Evolutionary conservation across 1,139 yeast genomes (phyloP).

Genomic region (Fermentozyma sake): DNA sequence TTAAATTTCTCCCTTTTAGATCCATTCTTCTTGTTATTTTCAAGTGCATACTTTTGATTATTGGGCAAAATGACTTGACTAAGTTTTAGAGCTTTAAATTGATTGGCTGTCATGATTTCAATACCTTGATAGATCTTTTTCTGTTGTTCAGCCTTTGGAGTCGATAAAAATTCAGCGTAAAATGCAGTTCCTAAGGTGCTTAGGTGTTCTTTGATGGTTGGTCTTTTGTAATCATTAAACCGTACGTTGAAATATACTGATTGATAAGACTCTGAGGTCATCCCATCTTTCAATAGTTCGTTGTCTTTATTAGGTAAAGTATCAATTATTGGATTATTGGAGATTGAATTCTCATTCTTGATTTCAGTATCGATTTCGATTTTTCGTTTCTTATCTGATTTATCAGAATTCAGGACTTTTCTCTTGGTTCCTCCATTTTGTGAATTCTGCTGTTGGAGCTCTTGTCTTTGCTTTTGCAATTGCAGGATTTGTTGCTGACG

Average conservation of each 20-base stretch:
- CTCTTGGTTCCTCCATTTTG: slow-evolving; percentile 15
- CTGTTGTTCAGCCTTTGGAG: slow-evolving; percentile 12
- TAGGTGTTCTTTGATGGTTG: slow-evolving; percentile 24
- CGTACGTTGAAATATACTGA: slow-evolving; percentile 46
- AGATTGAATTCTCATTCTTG: slow-evolving; percentile 6
- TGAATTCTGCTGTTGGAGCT: slow-evolving; percentile 2
- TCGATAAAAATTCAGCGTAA: slow-evolving; percentile 8
- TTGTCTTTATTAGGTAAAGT: slow-evolving; percentile 35
- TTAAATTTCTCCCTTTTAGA: slow-evolving; percentile 19
- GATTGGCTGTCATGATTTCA: slow-evolving; percentile 20
- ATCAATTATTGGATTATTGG: slow-evolving; percentile 16
- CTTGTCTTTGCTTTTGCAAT: no score
- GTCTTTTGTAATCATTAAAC: slow-evolving; percentile 46
- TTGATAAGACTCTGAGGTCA: slow-evolving; percentile 46
- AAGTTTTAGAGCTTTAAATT: slow-evolving; percentile 28
- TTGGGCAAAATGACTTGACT: slow-evolving; percentile 32
- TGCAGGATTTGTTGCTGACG: no score
- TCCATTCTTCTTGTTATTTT: slow-evolving; percentile 18
- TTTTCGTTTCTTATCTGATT: slow-evolving; percentile 21
- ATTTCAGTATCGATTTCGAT: neutral
- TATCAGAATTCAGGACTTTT: slow-evolving; percentile 25
- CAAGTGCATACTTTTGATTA: slow-evolving; percentile 25
- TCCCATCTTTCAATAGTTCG: slow-evolving; percentile 37
- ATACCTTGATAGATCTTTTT: slow-evolving; percentile 10
- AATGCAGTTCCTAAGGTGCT: slow-evolving; percentile 19